Base-by-base conservation (phyloP, 2,329 filamentous ascomycete species). In the Sphaerulina populicola region DNA sequence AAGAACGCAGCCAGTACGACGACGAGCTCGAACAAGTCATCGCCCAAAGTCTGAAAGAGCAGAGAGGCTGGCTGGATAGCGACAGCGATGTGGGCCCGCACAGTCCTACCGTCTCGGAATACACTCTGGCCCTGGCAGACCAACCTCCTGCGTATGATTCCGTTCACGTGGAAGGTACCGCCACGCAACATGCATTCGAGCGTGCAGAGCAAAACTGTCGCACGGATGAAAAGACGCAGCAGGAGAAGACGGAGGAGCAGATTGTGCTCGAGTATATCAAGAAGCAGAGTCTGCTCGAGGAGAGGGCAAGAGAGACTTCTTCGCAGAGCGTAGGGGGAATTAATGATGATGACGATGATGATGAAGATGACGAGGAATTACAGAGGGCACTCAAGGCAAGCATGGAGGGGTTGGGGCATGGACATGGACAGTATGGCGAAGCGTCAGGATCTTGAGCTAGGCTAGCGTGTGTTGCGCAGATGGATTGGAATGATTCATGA, bases 241-340 rank as follows among this genome's bases (percentile, higher is more conserved):
- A 64, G 61, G 66, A 68, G 65, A 65, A 47, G 74, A 77, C 23
- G 67, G 85, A 89, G 62, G 85, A 90, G 64, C 79, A 88, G 50
- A 80, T 85, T 52, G 79, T 89, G 7, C 67, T 90, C 64, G 84
- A 88, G 61, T 88, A 87, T 66, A 77, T 88, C 37, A 86, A 84
- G 74, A 85, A 82, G 71, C 84, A 89, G 71, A 88, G 84, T 65
- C 64, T 88, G 38, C 75, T 78, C 0, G 86, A 91, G 68, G 57
- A 62, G 64, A 72, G 69, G 55, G 53, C 47, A 54, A 30, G 53
- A 49, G 14, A 6, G 6, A 27, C 23, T 6, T 27, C 23, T 6
- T 27, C 23, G 6, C 23, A 27, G 23, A 7, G 23, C 23, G 5
- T 27, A 4, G 23, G 2, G 18, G 18, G 18, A 18, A 18, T 18